Conservation (phyloP, 768 basidiomycete species). For the Mycena filopes region DNA sequence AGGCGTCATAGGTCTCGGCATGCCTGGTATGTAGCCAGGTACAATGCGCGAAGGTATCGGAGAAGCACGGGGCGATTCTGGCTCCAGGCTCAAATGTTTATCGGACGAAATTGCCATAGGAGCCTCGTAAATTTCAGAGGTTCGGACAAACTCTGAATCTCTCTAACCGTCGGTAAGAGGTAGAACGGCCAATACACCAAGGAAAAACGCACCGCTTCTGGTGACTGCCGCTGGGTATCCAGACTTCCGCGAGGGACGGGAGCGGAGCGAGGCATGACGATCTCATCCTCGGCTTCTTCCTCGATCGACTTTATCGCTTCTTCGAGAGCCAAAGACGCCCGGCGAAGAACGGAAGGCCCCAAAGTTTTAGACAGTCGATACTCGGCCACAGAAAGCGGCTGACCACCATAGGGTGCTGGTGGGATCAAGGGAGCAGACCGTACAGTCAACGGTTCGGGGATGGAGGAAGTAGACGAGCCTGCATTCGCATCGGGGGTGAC, state of each 20-base stretch:
- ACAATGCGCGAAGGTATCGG: slow-evolving; percentile 71
- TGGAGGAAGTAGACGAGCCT: slow-evolving; percentile 52
- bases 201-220: slow-evolving; percentile 44
- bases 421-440: slow-evolving; percentile 55
- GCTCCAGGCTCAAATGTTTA: slow-evolving; percentile 57
- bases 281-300: slow-evolving; percentile 80
- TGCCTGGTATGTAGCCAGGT: slow-evolving; percentile 90
- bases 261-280: slow-evolving; percentile 75
- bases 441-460: slow-evolving; percentile 49
- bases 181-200: slow-evolving; percentile 26
- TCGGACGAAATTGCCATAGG: slow-evolving; percentile 80
- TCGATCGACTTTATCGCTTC: slow-evolving; percentile 83
- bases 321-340: slow-evolving; percentile 80
- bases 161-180: slow-evolving; percentile 40
- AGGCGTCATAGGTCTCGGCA: slow-evolving; percentile 94
- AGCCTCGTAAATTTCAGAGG: slow-evolving; percentile 61
- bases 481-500: slow-evolving; percentile 65
- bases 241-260: slow-evolving; percentile 54
- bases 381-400: slow-evolving; percentile 52
- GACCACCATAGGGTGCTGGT: slow-evolving; percentile 50
- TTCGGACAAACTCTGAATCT: slow-evolving; percentile 48
- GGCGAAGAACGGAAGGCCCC: slow-evolving; percentile 61
- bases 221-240: slow-evolving; percentile 42
- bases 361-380: slow-evolving; percentile 62
- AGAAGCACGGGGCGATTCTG: slow-evolving; percentile 64